Conservation (phyloP, 106 monocot species). For the Vanilla planifolia region DNA sequence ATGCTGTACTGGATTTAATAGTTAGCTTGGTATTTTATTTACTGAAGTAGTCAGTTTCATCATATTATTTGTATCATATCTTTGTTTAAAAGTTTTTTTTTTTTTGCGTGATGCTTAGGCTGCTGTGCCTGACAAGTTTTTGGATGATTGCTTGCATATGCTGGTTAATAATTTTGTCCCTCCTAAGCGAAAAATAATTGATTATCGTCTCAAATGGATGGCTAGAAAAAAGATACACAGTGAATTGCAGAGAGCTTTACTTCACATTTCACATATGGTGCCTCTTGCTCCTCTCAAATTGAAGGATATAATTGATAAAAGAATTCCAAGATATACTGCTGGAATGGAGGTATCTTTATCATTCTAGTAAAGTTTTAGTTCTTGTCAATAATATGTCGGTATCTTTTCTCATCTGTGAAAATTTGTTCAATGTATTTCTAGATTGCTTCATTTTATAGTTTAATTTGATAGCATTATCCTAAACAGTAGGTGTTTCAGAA, state of each 20-base stretch:
- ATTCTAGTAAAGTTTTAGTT: no score
- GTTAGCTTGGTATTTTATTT: constrained; percentile 38
- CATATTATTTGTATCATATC: not conserved
- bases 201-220: constrained; percentile 14
- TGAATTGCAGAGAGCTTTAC: constrained; percentile 31
- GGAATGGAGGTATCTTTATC: constrained; percentile 52
- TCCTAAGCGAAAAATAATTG: constrained; percentile 13
- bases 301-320: constrained; percentile 33
- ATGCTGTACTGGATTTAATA: constrained; percentile 48
- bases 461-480: no score
- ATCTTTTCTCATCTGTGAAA: no score
- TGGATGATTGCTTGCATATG: constrained; percentile 56
- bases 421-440: no score
- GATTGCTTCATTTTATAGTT: no score
- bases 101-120: constrained; percentile 54
- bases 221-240: constrained; percentile 37
- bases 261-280: constrained; percentile 36
- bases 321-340: constrained; percentile 34
- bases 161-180: constrained; percentile 52
- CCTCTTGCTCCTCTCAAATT: constrained; percentile 58
- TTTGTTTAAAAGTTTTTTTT: no score
- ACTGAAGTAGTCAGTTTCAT: not conserved
- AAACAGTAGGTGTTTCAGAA: no score
- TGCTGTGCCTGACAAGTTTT: constrained; percentile 51
- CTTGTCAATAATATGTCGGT: no score